Percentiles rank a stretch among this genome's conserved stretches.
Conservation (phyloP, 2,329 filamentous ascomycete genomes). For the Apiospora hydei region DNA sequence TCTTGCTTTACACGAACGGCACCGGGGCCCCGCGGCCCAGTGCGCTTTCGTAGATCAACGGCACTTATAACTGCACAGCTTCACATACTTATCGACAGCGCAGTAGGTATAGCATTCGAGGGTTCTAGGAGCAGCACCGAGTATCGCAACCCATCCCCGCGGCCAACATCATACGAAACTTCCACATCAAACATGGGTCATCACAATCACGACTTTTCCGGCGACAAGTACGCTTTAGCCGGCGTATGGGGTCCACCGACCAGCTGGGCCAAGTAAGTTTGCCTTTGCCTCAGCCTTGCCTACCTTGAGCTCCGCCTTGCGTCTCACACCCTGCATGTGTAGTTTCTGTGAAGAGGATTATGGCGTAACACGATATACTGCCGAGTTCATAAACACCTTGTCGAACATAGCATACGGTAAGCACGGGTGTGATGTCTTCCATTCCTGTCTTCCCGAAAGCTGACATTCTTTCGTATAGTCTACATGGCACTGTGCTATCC, state of each 20-base stretch:
- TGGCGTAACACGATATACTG: constrained; percentile 57
- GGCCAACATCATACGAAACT: too few species aligned
- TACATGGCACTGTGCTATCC: constrained; percentile 50
- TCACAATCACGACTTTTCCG: constrained; percentile 46
- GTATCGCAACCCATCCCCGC: neutral
- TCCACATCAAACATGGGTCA: constrained; percentile 38
- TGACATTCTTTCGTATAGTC: constrained; percentile 39
- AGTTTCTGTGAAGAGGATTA: constrained; percentile 60
- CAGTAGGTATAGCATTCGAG: too few species aligned
- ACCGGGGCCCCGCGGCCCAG: neutral
- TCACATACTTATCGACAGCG: too few species aligned
- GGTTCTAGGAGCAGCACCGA: neutral
- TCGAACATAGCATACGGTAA: constrained; percentile 58
- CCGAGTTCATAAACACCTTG: constrained; percentile 60
- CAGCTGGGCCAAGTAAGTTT: constrained; percentile 48
- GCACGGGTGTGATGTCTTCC: neutral
- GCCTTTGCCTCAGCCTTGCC: neutral
- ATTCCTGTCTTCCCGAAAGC: neutral
- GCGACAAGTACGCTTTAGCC: constrained; percentile 42
- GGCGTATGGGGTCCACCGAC: constrained; percentile 50
- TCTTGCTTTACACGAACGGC: too few species aligned
- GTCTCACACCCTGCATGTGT: neutral
- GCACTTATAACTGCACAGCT: neutral
- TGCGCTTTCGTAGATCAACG: neutral
- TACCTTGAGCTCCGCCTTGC: neutral